Evolutionary conservation across 1,284 basidiomycete genomes (phyloP), one percentile per base, ranked within the genome.

Genomic region (Irpex sp.): DNA sequence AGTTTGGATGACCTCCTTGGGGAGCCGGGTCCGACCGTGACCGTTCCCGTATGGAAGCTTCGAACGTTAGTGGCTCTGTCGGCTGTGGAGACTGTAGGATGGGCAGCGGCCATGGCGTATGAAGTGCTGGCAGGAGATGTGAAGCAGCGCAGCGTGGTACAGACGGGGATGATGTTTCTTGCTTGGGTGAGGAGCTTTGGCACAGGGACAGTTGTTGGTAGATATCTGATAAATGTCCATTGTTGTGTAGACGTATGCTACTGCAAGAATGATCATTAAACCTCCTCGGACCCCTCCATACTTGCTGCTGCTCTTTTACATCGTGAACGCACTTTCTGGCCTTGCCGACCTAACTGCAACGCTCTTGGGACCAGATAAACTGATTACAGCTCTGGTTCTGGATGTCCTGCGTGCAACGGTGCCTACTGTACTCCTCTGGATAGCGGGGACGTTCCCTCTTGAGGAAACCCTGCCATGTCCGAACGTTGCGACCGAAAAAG

Each of bases 381-480:
- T 55, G 2, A 21, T 49, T 0, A n/a, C 19, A 17, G 15, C 64
- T 4, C 54, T 76, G 4, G 64, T 72, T 11, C 60, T 79, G 17
- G 68, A 77, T 59, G 39, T 74, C 13, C 33, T 75, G 43, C 74
- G 77, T 7, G 71, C 80, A 43, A 54, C 75, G 15, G 61, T 78
- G 26, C 74, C 80, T 1, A 68, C 70, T 1, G 11, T 73, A 4
- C 81, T 85, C 63, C 68, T 80, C 4, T 83, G 78, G 74, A 61
- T 84, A n/a, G 79, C 81, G 19, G 85, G 85, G 26, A 82, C 81
- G 1, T 73, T 84, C 31, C 87, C 84, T 13, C 62, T 89, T 57
- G 78, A 81, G 61, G 67, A 69, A 3, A 69, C 75, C 15, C 74
- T 76, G 37, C 80, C 84, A 21, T 76, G 79, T 1, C 61, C 75